Base-by-base conservation (phyloP, 768 basidiomycete species). In the Rhodotorula babjevae region DNA sequence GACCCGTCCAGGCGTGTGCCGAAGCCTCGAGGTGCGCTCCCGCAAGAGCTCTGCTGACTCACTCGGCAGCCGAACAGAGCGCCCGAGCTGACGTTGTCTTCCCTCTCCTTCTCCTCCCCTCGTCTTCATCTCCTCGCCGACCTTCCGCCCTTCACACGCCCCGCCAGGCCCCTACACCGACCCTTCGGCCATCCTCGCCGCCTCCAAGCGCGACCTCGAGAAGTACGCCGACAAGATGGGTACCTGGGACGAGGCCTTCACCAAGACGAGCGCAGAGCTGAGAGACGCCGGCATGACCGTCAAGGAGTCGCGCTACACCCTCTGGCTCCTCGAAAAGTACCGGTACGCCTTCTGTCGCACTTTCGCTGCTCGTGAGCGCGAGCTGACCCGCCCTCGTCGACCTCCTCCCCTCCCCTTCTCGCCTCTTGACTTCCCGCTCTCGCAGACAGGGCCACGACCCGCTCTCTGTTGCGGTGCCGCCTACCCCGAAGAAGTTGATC, bases 241-340 rank as follows among this genome's bases (percentile, higher is more conserved):
- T 9, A 42, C 31, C 49, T 70, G 69, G 69, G 4, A 12, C 4
- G 69, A 49, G n/a, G 44, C 65, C 12, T 70, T 70, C 42, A 29
- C 44, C 52, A 65, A 65, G 59, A 56, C 63, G 44, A 19, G 52
- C 44, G 29, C 29, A 11, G 46, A 70, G 31, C 27, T 65, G 52
- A 21, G 60, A 21, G 69, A 70, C 27, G 44, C 55, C 16, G 69
- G 69, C 33, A 58, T 70, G 69, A 44, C 42, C 2, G 27, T 50
- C 31, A 46, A 61, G 58, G 59, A 70, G 50, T 21, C 52, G 16
- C 23, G 64, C 50, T 70, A 70, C 46, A 23, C 31, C 29, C 60
- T 70, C n/a, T 65, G 69, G 69, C 29, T 70, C 58, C 27, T 70
- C 29, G 69, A 70, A n/a, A 46, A 52, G 60, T 70, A 49, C 64